Evolutionary conservation across 2,329 filamentous ascomycete genomes (phyloP), one percentile per base, ranked within the genome.

Genomic region (Cordyceps cicadae): DNA sequence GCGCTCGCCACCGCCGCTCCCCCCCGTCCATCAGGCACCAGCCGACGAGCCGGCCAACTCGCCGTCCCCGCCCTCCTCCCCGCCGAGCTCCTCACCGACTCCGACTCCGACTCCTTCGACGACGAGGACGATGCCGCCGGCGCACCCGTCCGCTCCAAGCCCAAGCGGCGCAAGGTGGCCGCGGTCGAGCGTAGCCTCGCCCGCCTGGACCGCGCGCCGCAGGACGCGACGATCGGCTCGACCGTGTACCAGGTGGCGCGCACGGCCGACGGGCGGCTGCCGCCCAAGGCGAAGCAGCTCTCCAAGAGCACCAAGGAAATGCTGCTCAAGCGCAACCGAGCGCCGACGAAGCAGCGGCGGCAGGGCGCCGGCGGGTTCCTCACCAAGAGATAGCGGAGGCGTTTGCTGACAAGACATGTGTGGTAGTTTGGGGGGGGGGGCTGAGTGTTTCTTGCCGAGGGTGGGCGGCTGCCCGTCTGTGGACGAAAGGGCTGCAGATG

Each of bases 181-280:
- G 71, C 68, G 7, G 70, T 75, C 3, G 74, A 78, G 67, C 71
- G 69, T 60, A 68, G 66, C 32, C 63, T 80, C 34, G 68, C 73
- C 12, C 71, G 70, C 49, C 72, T 74, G 59, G 70, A 72, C 52
- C 74, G 71, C 60, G 71, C 70, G 15, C 76, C 77, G 9, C 71
- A 70, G 50, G 82, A 85, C 66, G 72, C 77, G 66, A 71, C 73
- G 54, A 70, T 83, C n/a, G 82, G 81, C 2, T 72, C 76, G 14
- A 85, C 82, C 2, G 76, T 81, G 56, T 85, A 81, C 66, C 73
- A 82, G 21, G 78, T 83, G 63, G 71, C 72, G 6, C 73, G 73
- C 59, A 73, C 74, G 66, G 70, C 68, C n/a, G 79, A 82, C 60
- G 66, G 70, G 65, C 74, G 74, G 60, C 71, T 84, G 64, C 77